These are phyloP conservation scores for Suillus lakei DNA, from an alignment of 768 basidiomycete genomes.

Conservation along the genomic window DNA sequence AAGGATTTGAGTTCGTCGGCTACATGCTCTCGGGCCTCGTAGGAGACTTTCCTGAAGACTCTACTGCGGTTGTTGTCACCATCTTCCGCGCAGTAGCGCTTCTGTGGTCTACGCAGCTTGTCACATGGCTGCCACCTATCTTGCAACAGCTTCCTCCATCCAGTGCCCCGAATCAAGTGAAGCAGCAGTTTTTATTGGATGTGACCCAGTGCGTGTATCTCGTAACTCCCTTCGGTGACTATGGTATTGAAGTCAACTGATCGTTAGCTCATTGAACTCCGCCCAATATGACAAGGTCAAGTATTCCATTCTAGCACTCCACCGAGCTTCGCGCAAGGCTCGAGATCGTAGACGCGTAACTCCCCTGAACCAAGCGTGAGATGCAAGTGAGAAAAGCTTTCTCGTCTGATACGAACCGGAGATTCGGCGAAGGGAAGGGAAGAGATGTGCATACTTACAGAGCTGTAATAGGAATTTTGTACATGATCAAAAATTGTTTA, in stretches of 20 bases:
- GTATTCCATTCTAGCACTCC: constrained; percentile 71
- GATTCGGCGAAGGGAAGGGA: background rate
- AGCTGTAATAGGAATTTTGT: constrained; percentile 19
- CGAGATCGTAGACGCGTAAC: constrained; percentile 60
- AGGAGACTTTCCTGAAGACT: constrained; percentile 89
- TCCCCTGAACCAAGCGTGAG: constrained; percentile 32
- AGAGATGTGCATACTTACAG: constrained; percentile 9
- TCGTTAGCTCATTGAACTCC: constrained; percentile 62
- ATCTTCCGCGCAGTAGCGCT: constrained; percentile 74
- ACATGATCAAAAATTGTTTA: constrained; percentile 21
- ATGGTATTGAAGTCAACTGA: background rate
- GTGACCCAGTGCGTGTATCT: constrained; percentile 66
- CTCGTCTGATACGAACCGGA: background rate
- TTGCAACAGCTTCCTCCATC: constrained; percentile 71
- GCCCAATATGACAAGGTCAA: constrained; percentile 82
- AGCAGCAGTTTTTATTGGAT: constrained; percentile 73
- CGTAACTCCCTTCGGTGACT: constrained; percentile 14
- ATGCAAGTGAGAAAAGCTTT: background rate
- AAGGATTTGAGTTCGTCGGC: constrained; percentile 73
- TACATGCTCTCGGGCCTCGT: constrained; percentile 79
- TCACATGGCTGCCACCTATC: constrained; percentile 73
- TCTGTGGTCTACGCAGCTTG: constrained; percentile 70
- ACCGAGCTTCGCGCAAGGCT: constrained; percentile 75
- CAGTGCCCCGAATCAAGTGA: constrained; percentile 64
- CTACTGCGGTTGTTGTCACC: constrained; percentile 69